phyloP scores from a whole-genome alignment of 2,329 filamentous ascomycete genomes.

The Cladosporium sp. region DNA sequence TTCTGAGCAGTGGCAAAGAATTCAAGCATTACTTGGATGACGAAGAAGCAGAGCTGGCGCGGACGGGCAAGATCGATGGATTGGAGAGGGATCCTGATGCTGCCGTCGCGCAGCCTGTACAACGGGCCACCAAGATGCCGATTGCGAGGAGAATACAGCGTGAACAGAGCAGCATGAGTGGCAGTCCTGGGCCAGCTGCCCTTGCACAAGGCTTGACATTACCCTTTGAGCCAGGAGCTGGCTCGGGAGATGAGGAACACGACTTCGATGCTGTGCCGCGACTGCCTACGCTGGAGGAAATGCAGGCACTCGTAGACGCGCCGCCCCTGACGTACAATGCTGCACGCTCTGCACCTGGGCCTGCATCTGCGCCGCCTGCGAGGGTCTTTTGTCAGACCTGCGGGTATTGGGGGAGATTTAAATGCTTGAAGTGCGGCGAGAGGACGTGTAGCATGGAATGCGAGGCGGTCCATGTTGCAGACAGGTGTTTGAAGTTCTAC shows the following conservation, averaged over 20 bases:
- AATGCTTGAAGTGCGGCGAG: slow-evolving; percentile 71
- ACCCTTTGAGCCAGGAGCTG: slow-evolving; percentile 17
- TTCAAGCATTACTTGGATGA: slow-evolving; percentile 79
- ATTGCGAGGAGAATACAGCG: slow-evolving; percentile 26
- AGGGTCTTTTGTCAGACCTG: slow-evolving; percentile 71
- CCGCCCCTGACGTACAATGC: slow-evolving; percentile 64
- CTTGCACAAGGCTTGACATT: slow-evolving; percentile 4
- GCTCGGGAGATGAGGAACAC: slow-evolving; percentile 37
- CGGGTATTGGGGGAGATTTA: slow-evolving; percentile 73
- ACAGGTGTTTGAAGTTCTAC: slow-evolving; percentile 55
- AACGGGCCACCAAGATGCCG: slow-evolving; percentile 31
- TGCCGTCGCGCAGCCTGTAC: slow-evolving; percentile 13
- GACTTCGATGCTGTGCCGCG: slow-evolving; percentile 16
- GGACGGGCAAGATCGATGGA: slow-evolving; percentile 27
- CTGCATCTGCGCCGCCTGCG: slow-evolving; percentile 41
- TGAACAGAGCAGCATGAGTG: slow-evolving; percentile 23
- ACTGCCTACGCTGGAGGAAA: slow-evolving; percentile 40
- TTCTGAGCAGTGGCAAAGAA: slow-evolving; percentile 73
- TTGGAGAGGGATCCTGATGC: slow-evolving; percentile 19
- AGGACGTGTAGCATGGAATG: slow-evolving; percentile 73
- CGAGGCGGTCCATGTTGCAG: slow-evolving; percentile 64
- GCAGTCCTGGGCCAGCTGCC: slow-evolving; percentile 21
- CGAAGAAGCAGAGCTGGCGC: slow-evolving; percentile 56
- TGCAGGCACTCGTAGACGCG: slow-evolving; percentile 57
- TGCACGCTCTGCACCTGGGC: slow-evolving; percentile 42